Evolutionary conservation across 345 rosid genomes (phyloP).

Genomic region (Arabis alpina): DNA sequence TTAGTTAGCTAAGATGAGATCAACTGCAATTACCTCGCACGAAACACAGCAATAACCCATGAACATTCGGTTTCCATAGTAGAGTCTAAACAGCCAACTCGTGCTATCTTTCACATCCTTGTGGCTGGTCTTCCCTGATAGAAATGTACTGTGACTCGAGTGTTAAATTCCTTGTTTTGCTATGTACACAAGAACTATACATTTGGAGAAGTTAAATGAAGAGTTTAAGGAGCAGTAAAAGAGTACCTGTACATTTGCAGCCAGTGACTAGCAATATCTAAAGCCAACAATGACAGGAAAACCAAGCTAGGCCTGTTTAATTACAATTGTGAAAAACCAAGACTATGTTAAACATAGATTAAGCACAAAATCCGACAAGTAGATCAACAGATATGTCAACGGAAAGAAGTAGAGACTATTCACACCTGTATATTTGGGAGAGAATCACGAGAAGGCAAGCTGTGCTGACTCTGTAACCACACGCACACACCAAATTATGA

Average conservation of each 20-base stretch:
- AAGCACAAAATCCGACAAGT: neutral
- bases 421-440: constrained; percentile 80
- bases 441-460: constrained; percentile 90
- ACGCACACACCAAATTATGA: constrained; percentile 16
- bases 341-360: constrained; percentile 2
- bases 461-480: constrained; percentile 81
- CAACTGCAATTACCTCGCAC: constrained; percentile 68
- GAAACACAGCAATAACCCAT: constrained; percentile 94
- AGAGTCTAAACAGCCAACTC: constrained; percentile 86
- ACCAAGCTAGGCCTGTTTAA: constrained; percentile 84
- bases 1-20: neutral
- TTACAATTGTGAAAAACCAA: constrained; percentile 17
- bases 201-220: neutral
- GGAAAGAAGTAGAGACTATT: neutral
- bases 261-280: constrained; percentile 96
- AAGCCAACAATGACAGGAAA: constrained; percentile 80
- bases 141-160: constrained; percentile 75
- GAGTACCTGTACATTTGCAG: constrained; percentile 91
- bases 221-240: constrained; percentile 4
- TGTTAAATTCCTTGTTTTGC: constrained; percentile 10
- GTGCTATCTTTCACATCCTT: constrained; percentile 95
- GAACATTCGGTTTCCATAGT: constrained; percentile 92
- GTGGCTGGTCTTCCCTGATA: constrained; percentile 84
- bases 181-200: constrained; percentile 18
- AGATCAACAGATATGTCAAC: neutral